Percentiles rank a stretch among this genome's conserved stretches.
Conservation (phyloP, 2,329 filamentous ascomycete species). For the Cryphonectria carpinicola region DNA sequence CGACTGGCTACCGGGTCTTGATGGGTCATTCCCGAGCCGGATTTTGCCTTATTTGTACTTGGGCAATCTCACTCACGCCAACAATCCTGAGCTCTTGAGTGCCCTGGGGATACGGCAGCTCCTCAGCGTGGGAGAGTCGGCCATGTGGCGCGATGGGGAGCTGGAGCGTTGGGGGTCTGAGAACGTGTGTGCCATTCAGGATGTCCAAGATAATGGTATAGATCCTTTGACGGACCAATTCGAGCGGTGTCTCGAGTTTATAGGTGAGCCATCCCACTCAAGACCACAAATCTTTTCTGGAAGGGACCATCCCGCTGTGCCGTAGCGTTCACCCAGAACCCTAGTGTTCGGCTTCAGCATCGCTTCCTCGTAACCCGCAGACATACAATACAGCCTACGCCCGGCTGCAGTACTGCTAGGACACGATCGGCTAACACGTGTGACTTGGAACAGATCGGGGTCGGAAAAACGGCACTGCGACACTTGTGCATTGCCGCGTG, state of each 20-base stretch:
- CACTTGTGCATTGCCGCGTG: slow-evolving; percentile 93
- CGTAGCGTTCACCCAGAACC: no score
- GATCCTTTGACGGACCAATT: slow-evolving; percentile 89
- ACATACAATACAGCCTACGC: neutral
- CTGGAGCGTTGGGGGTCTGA: slow-evolving; percentile 74
- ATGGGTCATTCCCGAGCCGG: slow-evolving; percentile 88
- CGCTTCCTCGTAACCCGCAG: neutral
- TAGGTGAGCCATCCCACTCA: slow-evolving; percentile 65
- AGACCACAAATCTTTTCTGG: neutral
- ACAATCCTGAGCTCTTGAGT: slow-evolving; percentile 82
- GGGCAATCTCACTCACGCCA: slow-evolving; percentile 90
- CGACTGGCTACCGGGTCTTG: slow-evolving; percentile 79
- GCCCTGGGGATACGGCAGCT: slow-evolving; percentile 85
- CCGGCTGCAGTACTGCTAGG: neutral
- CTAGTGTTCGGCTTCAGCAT: neutral
- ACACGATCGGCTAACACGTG: slow-evolving; percentile 18
- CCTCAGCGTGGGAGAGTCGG: slow-evolving; percentile 87
- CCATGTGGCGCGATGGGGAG: slow-evolving; percentile 77
- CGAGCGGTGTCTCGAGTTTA: slow-evolving; percentile 83
- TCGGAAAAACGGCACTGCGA: slow-evolving; percentile 75
- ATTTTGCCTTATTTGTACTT: slow-evolving; percentile 95
- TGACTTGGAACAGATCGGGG: slow-evolving; percentile 66
- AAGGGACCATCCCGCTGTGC: no score
- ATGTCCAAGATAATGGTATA: slow-evolving; percentile 95
- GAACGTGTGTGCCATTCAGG: slow-evolving; percentile 79